Evolutionary conservation across 1,284 basidiomycete species (phyloP), one percentile per base, ranked within the genome.

Genomic region (Ustilago curta): DNA sequence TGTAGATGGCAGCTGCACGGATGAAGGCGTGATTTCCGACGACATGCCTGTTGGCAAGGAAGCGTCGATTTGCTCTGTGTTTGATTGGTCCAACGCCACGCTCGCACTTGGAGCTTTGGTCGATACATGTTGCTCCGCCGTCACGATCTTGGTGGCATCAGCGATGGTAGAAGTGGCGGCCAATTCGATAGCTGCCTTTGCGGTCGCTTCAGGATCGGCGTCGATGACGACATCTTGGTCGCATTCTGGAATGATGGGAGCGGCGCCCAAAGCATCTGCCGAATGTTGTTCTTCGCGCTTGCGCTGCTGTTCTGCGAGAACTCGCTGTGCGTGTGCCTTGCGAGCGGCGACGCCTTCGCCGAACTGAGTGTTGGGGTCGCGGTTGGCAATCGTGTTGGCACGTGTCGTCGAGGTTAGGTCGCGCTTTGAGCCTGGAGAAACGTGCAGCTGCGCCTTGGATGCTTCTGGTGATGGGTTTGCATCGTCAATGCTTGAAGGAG

Each of bases 281-380:
- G 40, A 51, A 47, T 74, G 52, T 29, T 69, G 40, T 14, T 74
- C 71, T 11, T 69, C 70, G 37, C 44, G 39, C 55, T 75, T 74
- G 18, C 73, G 53, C 31, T 66, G 69, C 55, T 79, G 77, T 32
- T 77, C 71, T 4, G 69, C 61, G 1, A 79, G 57, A 9, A 79
- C 71, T 35, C 77, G 68, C 53, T 72, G 62, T 2, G 54, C 65
- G 39, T 79, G 77, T 8, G 77, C 77, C 51, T 74, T 71, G 16
- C 77, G 61, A 2, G 76, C 76, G 14, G 72, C 64, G 4, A 49
- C 54, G 0, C 76, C 72, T 53, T 71, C 67, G 32, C 69, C 64
- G 18, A 72, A 58, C 45, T 68, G 66, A 3, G 60, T 52, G 43
- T 62, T 70, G n/a, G 70, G 69, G 53, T 77, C 68, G 14, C 72